Conservation (phyloP, 257 asterid species). For the Nicotiana attenuata region DNA sequence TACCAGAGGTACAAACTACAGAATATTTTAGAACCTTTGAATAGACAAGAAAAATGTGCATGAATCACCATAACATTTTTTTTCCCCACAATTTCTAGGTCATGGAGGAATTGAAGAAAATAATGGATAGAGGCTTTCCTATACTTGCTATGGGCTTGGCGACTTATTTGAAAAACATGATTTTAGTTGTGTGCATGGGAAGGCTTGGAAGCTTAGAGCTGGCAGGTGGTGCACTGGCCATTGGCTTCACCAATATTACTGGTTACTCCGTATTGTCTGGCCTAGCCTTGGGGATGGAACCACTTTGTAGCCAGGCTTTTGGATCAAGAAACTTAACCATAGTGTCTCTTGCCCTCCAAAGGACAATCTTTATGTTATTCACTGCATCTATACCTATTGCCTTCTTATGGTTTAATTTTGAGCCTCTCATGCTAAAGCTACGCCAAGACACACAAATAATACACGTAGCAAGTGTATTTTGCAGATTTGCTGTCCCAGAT, state of each 20-base stretch:
- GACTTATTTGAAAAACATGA: constrained; percentile 78
- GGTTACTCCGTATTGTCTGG: constrained; percentile 91
- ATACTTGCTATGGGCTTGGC: constrained; percentile 68
- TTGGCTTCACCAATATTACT: constrained; percentile 89
- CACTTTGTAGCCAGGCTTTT: constrained; percentile 85
- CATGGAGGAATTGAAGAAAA: constrained; percentile 63
- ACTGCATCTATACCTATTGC: constrained; percentile 70
- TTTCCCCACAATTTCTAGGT: constrained; percentile 34
- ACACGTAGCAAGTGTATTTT: constrained; percentile 63
- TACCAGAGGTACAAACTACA: constrained; percentile 54
- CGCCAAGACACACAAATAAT: constrained; percentile 75
- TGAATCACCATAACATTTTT: constrained; percentile 12
- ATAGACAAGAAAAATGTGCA: constrained; percentile 14
- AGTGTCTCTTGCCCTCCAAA: constrained; percentile 51
- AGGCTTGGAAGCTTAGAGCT: constrained; percentile 82
- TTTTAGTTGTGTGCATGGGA: constrained; percentile 85
- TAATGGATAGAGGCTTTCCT: constrained; percentile 59
- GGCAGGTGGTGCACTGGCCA: constrained; percentile 96
- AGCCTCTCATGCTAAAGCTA: constrained; percentile 67
- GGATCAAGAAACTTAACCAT: constrained; percentile 66
- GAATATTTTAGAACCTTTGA: constrained; percentile 17
- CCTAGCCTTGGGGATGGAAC: constrained; percentile 96
- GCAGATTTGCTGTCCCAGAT: constrained; percentile 72
- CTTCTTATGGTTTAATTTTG: constrained; percentile 65
- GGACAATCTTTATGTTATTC: constrained; percentile 62